Evolutionary conservation across 202 grass and related monocot species (phyloP), one percentile per base, ranked within the genome.

Genomic region (Schoenoplectus triqueter): DNA sequence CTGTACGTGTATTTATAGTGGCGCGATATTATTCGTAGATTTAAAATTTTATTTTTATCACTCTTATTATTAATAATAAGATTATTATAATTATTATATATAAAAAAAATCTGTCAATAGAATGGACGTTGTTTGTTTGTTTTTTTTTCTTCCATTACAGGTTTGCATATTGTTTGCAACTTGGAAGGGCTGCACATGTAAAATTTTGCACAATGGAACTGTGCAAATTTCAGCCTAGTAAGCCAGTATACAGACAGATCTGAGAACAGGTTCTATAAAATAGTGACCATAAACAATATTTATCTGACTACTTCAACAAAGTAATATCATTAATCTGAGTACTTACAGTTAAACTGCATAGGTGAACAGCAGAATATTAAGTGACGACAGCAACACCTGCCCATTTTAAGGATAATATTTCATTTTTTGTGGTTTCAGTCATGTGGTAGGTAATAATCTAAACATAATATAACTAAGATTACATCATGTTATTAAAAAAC

Each of bases 141-240:
- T 14, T 55, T 39, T 55, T 39, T 49, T 50, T 47, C 60, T 4
- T 68, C 41, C 10, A 55, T 15, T 31, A 5, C 49, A 31, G 11
- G 4, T 39, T 76, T 56, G 51, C 51, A 77, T 57, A 56, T 77
- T 56, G 40, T 55, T 77, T 55, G 51, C 39, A 56, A 57, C 20
- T 57, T 13, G 11, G 11, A 40, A 40, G 73, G 20, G 1, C 51
- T 76, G 50, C 52, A 15, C n/a, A 77, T 56, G 50, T 21, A 77
- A 41, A 55, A 75, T 55, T 40, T 15, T 3, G 10, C 2, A 56
- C 56, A 56, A 56, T 39, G 5, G 22, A 31, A 76, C 71, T 75
- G 19, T 76, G 73, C 50, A 40, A 75, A 13, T 75, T 76, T 55
- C 21, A 76, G 49, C 4, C 13, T 52, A 76, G 46, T 52, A 55